These are phyloP conservation scores for Syncephalastrum monosporum DNA, from an alignment of 371 early-diverging fungal species.

Conservation along the genomic window DNA sequence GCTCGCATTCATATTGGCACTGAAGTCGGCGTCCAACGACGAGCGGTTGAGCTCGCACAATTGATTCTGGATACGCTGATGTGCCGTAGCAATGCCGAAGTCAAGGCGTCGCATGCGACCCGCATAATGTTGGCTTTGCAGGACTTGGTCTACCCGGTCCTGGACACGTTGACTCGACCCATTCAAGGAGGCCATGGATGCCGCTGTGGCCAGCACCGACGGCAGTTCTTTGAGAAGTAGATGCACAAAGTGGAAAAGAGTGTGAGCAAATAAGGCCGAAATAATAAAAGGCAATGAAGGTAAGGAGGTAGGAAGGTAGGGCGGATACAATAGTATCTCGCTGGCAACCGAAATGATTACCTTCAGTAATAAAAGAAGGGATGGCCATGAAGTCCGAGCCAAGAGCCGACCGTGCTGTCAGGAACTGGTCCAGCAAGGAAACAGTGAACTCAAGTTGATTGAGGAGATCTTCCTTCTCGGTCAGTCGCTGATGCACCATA, in stretches of 20 bases:
- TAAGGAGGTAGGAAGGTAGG: neutral
- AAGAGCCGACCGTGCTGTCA: conserved; percentile 28
- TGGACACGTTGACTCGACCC: conserved; percentile 6
- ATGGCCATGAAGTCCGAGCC: conserved; percentile 20
- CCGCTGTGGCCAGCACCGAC: conserved; percentile 21
- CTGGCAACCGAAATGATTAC: conserved; percentile 10
- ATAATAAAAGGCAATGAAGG: neutral
- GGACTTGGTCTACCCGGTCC: conserved; percentile 26
- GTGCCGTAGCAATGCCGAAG: conserved; percentile 27
- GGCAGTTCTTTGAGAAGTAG: conserved; percentile 22
- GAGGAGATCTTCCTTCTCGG: conserved; percentile 33
- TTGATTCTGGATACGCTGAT: conserved; percentile 38
- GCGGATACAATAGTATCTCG: neutral
- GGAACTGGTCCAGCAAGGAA: conserved; percentile 33
- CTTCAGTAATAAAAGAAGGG: conserved; percentile 33
- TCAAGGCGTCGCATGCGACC: conserved; percentile 29
- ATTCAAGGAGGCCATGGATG: conserved; percentile 7
- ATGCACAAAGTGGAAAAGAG: neutral
- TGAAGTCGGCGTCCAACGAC: neutral
- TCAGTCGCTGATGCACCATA: conserved; percentile 26
- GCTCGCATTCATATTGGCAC: conserved; percentile 15
- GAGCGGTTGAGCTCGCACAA: conserved; percentile 3
- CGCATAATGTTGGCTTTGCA: conserved; percentile 36
- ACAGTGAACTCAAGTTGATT: conserved; percentile 36
- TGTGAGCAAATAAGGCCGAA: neutral